A percentile compares a stretch with the other conserved stretches of the same genome.
Conservation (phyloP, 108 stramenopile species). For the Phaeodactylum tricornutum region DNA sequence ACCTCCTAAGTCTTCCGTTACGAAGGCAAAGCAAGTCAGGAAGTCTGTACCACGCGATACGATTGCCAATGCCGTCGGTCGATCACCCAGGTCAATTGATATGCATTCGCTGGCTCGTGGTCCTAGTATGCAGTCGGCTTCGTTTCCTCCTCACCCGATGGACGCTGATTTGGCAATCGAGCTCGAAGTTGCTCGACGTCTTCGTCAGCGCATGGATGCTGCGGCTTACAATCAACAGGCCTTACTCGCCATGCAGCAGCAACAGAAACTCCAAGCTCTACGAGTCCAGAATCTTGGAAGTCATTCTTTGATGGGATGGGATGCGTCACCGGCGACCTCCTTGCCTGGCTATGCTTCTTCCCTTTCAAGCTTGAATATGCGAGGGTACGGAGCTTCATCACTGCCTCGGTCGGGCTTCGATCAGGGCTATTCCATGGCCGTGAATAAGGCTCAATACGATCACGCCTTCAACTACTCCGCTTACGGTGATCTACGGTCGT, state of each 20-base stretch:
- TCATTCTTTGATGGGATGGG: too few relatives aligned
- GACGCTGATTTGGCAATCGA: conserved; percentile 23
- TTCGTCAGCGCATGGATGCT: conserved; percentile 18
- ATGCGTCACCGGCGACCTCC: not conserved
- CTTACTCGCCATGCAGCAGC: conserved; percentile 17
- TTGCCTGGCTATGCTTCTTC: not conserved
- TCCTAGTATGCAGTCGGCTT: not conserved
- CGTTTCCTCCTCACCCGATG: conserved; percentile 6
- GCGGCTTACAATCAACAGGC: conserved; percentile 15
- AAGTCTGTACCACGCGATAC: not conserved
- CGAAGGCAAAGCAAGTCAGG: not conserved
- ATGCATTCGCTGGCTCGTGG: not conserved
- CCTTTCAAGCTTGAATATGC: not conserved
- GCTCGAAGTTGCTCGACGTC: conserved; percentile 22
- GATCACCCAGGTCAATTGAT: not conserved
- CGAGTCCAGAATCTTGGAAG: not conserved
- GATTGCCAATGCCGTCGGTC: not conserved
- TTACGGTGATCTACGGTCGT: not conserved
- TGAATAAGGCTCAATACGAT: not conserved
- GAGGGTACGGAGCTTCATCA: not conserved
- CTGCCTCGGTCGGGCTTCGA: not conserved
- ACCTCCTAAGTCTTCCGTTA: not conserved
- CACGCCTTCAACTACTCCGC: not conserved
- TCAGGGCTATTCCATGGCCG: not conserved
- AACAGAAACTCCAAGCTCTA: conserved; percentile 1